These are phyloP conservation scores for Geum urbanum DNA, from an alignment of 306 rosid species.

Conservation along the genomic window DNA sequence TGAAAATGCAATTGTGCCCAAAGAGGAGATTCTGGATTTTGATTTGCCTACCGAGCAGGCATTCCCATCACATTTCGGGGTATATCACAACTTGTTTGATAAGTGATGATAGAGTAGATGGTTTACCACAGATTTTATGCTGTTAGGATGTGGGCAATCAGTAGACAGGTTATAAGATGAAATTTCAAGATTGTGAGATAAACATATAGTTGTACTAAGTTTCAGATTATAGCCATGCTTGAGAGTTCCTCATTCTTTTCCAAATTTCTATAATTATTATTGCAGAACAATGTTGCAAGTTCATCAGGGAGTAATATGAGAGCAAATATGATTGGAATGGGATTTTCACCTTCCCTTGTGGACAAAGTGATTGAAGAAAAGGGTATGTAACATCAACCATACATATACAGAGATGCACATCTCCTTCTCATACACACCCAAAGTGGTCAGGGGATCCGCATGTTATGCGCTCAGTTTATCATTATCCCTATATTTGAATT, in stretches of 20 bases:
- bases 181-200: background rate
- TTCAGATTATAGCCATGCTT: background rate
- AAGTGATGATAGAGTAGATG: background rate
- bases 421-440: background rate
- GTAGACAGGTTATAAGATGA: background rate
- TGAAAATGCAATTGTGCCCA: constrained; percentile 41
- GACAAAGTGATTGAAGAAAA: constrained; percentile 76
- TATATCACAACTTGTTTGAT: constrained; percentile 19
- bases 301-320: constrained; percentile 67
- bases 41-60: constrained; percentile 38
- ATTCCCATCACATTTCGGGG: constrained; percentile 47
- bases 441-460: background rate
- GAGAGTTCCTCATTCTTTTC: background rate
- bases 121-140: background rate
- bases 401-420: background rate
- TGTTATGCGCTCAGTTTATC: background rate
- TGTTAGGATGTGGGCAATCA: background rate
- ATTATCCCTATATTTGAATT: background rate
- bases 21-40: constrained; percentile 59
- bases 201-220: background rate
- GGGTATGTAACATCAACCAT: constrained; percentile 37
- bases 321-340: constrained; percentile 75
- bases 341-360: constrained; percentile 67
- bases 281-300: constrained; percentile 63
- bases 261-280: constrained; percentile 1